phyloP scores from a whole-genome alignment of 1,284 basidiomycete species.

The Dichomitus squalens region DNA sequence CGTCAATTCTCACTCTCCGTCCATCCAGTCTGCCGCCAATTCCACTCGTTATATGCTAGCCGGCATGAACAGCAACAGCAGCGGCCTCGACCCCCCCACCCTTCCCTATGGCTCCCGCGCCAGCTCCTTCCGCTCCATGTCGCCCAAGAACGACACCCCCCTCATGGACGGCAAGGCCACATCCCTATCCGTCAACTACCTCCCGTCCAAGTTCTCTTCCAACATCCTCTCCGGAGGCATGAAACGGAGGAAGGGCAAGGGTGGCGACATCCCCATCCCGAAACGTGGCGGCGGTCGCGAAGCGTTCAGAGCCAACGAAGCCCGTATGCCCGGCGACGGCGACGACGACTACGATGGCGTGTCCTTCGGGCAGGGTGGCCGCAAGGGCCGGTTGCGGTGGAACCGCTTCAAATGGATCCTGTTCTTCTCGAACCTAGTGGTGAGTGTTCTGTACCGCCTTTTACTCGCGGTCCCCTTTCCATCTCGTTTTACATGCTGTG shows the following conservation, averaged over 20 bases:
- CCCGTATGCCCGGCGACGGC: slow-evolving; percentile 53
- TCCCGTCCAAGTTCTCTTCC: slow-evolving; percentile 60
- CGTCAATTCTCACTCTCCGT: slow-evolving; percentile 38
- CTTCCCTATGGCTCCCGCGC: slow-evolving; percentile 32
- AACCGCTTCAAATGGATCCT: slow-evolving; percentile 65
- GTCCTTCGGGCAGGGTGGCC: slow-evolving; percentile 39
- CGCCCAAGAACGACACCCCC: slow-evolving; percentile 32
- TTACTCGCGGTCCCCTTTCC: neutral
- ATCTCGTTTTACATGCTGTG: neutral
- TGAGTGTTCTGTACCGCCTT: slow-evolving; percentile 35
- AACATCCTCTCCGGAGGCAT: slow-evolving; percentile 47
- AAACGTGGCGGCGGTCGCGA: slow-evolving; percentile 58
- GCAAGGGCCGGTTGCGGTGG: slow-evolving; percentile 52
- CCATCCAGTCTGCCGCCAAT: slow-evolving; percentile 38
- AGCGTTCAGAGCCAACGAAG: slow-evolving; percentile 49
- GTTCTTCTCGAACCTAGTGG: slow-evolving; percentile 52
- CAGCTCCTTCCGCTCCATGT: slow-evolving; percentile 29
- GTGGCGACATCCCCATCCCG: slow-evolving; percentile 31
- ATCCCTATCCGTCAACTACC: slow-evolving; percentile 56
- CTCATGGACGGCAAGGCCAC: slow-evolving; percentile 27
- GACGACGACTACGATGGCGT: slow-evolving; percentile 58
- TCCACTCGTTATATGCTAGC: slow-evolving; percentile 42
- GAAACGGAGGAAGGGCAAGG: slow-evolving; percentile 39
- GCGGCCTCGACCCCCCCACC: slow-evolving; percentile 34
- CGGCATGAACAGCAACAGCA: slow-evolving; percentile 32